Percentiles rank a stretch among this genome's conserved stretches.
Evolutionary conservation across 2,329 filamentous ascomycete species (phyloP).

Genomic region (Trichoderma gracile): DNA sequence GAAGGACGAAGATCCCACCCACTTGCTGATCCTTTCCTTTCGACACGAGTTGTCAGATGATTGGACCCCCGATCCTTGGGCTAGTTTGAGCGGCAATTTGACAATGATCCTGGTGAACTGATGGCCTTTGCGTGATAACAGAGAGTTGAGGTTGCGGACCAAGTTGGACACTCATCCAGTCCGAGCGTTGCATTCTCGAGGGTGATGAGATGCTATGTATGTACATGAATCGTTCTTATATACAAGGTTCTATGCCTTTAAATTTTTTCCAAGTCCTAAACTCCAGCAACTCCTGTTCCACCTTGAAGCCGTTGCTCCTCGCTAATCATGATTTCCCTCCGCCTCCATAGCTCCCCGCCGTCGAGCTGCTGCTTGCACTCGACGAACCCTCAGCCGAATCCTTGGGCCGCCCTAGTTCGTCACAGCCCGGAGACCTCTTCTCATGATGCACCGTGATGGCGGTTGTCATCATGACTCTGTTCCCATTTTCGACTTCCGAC

Average conservation of each 20-base stretch:
- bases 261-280: not conserved
- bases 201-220: too few species aligned
- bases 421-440: not conserved
- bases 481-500: constrained; percentile 10
- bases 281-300: not conserved
- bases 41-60: not conserved
- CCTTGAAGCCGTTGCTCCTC: constrained; percentile 1
- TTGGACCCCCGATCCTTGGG: not conserved
- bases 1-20: not conserved
- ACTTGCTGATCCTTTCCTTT: not conserved
- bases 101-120: too few species aligned
- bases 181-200: too few species aligned
- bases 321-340: constrained; percentile 9
- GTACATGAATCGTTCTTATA: not conserved
- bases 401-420: not conserved
- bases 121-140: too few species aligned
- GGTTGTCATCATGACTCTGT: constrained; percentile 18
- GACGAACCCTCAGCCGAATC: not conserved
- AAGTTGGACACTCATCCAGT: too few species aligned
- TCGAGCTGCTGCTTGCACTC: not conserved
- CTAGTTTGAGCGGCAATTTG: not conserved
- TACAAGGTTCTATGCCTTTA: not conserved
- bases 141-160: too few species aligned
- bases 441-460: constrained; percentile 15
- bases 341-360: not conserved